Conservation (phyloP, 805 yeast species). For the Vanderwaltozyma verrucispora region DNA sequence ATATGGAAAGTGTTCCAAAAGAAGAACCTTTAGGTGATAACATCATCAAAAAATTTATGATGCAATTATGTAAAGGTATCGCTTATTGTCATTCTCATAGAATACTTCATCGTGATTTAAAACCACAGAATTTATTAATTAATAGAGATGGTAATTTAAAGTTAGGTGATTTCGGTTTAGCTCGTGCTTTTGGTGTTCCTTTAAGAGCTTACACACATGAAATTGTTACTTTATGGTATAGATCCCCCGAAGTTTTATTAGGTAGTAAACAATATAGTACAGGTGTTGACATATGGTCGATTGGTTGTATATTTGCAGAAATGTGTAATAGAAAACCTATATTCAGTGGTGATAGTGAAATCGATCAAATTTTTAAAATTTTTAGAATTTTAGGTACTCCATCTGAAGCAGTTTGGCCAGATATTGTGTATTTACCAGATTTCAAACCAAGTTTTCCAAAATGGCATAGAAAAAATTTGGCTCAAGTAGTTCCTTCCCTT, state of each 20-base stretch:
- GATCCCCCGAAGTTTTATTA: constrained; percentile 93
- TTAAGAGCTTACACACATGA: constrained; percentile 95
- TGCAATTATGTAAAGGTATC: constrained; percentile 82
- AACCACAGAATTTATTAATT: constrained; percentile 90
- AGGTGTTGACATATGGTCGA: constrained; percentile 97
- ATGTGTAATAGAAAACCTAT: constrained; percentile 98
- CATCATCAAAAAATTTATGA: constrained; percentile 84
- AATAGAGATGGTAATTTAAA: constrained; percentile 85
- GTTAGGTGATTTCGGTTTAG: constrained; percentile 93
- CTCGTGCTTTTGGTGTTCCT: constrained; percentile 96
- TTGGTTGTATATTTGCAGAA: constrained; percentile 96
- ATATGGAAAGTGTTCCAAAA: constrained; percentile 82
- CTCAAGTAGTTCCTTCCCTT: constrained; percentile 64
- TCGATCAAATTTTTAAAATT: constrained; percentile 86
- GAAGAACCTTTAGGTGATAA: constrained; percentile 84
- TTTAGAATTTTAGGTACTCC: constrained; percentile 96
- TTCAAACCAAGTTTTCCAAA: constrained; percentile 76
- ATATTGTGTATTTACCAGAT: constrained; percentile 82
- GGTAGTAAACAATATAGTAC: constrained; percentile 96
- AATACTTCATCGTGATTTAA: constrained; percentile 66
- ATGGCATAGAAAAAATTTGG: constrained; percentile 82
- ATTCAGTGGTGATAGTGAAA: constrained; percentile 93
- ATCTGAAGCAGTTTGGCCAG: constrained; percentile 94
- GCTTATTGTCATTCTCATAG: constrained; percentile 54
- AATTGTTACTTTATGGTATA: constrained; percentile 95